These are phyloP conservation scores for Ustilago esculenta DNA, from an alignment of 1,284 basidiomycete genomes.

Conservation along the genomic window DNA sequence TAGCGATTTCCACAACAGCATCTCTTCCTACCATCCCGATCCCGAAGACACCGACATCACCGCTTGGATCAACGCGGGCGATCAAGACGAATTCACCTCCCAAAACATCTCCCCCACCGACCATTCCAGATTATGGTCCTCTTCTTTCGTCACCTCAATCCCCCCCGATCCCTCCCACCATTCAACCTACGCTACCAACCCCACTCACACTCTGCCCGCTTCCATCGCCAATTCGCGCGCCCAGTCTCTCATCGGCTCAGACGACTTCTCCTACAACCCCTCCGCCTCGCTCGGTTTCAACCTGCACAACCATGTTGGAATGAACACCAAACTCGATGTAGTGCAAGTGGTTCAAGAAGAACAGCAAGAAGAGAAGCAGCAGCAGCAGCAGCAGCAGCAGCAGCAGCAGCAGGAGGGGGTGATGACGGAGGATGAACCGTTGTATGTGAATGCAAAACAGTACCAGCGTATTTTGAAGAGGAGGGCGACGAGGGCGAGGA, in stretches of 20 bases:
- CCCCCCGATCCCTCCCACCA: constrained; percentile 16
- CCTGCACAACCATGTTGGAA: too few relatives aligned
- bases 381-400: too few relatives aligned
- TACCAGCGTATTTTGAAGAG: constrained; percentile 64
- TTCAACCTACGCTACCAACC: too few relatives aligned
- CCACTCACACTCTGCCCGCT: constrained; percentile 25
- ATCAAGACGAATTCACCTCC: constrained; percentile 32
- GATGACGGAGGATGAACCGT: constrained; percentile 64
- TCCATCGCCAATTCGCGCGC: constrained; percentile 33
- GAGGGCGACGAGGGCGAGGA: constrained; percentile 56
- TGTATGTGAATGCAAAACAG: constrained; percentile 66
- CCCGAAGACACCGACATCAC: constrained; percentile 49
- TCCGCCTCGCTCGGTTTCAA: constrained; percentile 26
- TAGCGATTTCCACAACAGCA: constrained; percentile 45
- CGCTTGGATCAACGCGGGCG: constrained; percentile 51
- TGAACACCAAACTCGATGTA: constrained; percentile 18
- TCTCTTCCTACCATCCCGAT: constrained; percentile 42
- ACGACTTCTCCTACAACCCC: constrained; percentile 35
- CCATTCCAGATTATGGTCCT: constrained; percentile 47
- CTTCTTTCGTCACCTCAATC: constrained; percentile 35
- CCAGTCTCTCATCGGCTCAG: constrained; percentile 29
- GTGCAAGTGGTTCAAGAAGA: constrained; percentile 11
- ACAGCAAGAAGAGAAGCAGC: too few relatives aligned
- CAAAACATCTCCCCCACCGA: constrained; percentile 17
- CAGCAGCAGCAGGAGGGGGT: too few relatives aligned